Evolutionary conservation across 345 rosid species (phyloP).

Genomic region (Theobroma cacao): DNA sequence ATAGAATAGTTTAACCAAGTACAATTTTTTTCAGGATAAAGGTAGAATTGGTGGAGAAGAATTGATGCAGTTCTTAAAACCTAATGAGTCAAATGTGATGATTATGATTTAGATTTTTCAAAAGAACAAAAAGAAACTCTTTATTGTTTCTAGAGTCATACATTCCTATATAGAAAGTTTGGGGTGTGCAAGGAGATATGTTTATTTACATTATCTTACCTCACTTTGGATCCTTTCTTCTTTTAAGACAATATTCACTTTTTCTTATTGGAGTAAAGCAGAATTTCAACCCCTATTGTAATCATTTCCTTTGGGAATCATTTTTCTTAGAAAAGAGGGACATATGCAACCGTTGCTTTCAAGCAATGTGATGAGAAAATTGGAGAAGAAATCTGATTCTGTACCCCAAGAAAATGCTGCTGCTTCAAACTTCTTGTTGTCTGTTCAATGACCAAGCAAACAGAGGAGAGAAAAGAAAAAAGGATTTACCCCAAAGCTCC

Average conservation of each 20-base stretch:
- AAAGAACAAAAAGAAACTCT: neutral
- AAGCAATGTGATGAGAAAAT: neutral
- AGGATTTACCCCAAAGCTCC: too few relatives aligned
- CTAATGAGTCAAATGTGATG: neutral
- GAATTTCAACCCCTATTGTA: neutral
- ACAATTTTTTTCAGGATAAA: neutral
- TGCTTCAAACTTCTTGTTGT: neutral
- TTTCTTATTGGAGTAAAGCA: neutral
- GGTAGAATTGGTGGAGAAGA: neutral
- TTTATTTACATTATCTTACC: neutral
- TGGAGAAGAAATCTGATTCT: neutral
- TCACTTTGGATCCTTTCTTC: neutral
- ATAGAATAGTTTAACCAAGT: too few relatives aligned
- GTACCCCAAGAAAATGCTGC: neutral
- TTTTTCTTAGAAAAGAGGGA: neutral
- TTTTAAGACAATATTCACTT: neutral
- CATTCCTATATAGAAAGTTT: neutral
- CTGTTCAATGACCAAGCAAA: neutral
- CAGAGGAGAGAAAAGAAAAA: too few relatives aligned
- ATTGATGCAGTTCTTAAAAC: neutral
- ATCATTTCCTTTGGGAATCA: neutral
- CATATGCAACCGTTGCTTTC: neutral
- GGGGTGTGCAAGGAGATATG: neutral
- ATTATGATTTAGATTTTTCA: neutral
- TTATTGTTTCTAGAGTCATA: neutral